Evolutionary conservation across 2,329 filamentous ascomycete species (phyloP), one percentile per base, ranked within the genome.

Genomic region (Fusarium concolor): DNA sequence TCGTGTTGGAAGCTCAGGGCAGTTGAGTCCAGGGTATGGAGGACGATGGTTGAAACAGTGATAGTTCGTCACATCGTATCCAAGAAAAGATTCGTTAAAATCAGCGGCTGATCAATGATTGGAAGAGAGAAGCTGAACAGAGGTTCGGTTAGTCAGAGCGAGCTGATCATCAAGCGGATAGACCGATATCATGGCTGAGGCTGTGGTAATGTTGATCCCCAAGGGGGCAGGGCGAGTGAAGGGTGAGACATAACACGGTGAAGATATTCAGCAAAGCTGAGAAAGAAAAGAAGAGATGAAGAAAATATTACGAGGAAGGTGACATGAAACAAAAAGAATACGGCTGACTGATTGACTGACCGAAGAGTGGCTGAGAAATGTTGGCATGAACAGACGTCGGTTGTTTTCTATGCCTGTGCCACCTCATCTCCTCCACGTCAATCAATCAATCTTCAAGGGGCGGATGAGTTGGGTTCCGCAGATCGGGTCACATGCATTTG

Each of bases 401-500:
- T 56, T 31, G 50, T 43, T 59, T 39, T 41, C 45, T 35, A 42
- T 8, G 56, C 39, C 42, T 43, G 61, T 70, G 67, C 62, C 68
- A 68, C 60, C 44, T 66, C 52, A 67, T 51, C 28, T 54, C 37
- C 49, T 61, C 59, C 64, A 61, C 49, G 64, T 67, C 53, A 52
- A 56, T 59, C 42, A 31, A 31, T 12, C 29, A 31, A 31, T 59
- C 42, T 44, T 41, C 41, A 62, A 62, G 33, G 46, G 46, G 53
- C 46, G 24, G 49, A 37, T 51, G 47, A 28, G 20, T 55, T 46
- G 51, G 51, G 55, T 62, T 70, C 54, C 62, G 65, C 63, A 68
- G 62, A 73, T 73, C 52, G 59, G 55, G 71, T 73, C 71, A 74
- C 71, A 74, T 74, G 71, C 71, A 74, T 71, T 62, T 59, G 59